phyloP scores from a whole-genome alignment of 2,329 filamentous ascomycete genomes.

The Phoma sp. region DNA sequence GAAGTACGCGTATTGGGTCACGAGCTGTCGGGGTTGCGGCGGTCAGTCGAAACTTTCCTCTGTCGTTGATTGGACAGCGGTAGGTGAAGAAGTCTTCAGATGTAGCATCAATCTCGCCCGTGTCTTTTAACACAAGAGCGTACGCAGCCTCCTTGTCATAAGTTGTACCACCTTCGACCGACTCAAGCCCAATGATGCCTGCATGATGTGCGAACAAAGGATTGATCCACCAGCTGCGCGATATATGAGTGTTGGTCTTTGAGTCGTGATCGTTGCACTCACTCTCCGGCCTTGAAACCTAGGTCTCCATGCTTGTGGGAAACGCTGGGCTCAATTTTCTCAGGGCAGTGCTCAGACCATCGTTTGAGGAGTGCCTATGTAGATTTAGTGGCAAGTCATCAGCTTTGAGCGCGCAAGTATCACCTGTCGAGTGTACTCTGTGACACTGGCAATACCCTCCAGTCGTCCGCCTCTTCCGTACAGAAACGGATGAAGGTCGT shows the following conservation, averaged over 20 bases:
- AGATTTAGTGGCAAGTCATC: not conserved
- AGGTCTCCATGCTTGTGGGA: constrained; percentile 49
- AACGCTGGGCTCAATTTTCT: constrained; percentile 34
- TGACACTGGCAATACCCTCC: constrained; percentile 48
- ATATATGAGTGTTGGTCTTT: not conserved
- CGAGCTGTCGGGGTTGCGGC: constrained; percentile 50
- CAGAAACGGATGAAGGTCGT: constrained; percentile 48
- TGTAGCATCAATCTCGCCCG: constrained; percentile 47
- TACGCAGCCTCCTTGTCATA: constrained; percentile 53
- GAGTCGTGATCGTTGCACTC: constrained; percentile 20
- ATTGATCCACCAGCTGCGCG: constrained; percentile 58
- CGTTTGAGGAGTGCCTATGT: constrained; percentile 41
- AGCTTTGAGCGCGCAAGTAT: constrained; percentile 6
- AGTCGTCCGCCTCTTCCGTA: constrained; percentile 54
- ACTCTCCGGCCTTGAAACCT: constrained; percentile 57
- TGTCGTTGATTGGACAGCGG: constrained; percentile 48
- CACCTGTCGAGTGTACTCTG: constrained; percentile 49
- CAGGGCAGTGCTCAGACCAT: constrained; percentile 41
- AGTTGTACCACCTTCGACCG: constrained; percentile 52
- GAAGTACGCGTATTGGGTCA: constrained; percentile 52
- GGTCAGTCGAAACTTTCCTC: constrained; percentile 54
- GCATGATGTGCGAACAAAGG: constrained; percentile 55
- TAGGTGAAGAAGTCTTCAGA: constrained; percentile 51
- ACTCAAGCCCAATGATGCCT: constrained; percentile 55
- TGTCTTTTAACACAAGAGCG: constrained; percentile 52